Conservation (phyloP, 1,284 basidiomycete genomes). For the Fomitiporia mediterranea region DNA sequence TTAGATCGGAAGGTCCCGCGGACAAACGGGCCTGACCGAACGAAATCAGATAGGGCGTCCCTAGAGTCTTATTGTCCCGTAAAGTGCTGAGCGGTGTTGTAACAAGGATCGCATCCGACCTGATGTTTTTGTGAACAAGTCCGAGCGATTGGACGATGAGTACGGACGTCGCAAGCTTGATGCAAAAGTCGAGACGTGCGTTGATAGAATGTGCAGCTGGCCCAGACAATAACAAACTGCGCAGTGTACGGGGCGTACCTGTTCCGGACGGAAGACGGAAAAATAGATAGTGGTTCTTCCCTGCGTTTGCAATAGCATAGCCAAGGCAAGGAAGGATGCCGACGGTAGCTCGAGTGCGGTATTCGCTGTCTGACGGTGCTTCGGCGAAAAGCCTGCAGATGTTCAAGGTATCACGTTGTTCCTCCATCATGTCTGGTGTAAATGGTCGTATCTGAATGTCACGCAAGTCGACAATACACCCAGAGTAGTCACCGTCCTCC, state of each 20-base stretch:
- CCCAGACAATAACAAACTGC: neutral
- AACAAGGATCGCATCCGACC: neutral
- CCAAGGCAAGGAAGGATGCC: neutral
- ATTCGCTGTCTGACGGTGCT: neutral
- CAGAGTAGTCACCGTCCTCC: neutral
- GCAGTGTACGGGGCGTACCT: neutral
- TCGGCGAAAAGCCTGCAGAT: neutral
- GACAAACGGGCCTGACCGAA: too few species aligned
- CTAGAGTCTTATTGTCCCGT: too few species aligned
- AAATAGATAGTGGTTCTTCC: neutral
- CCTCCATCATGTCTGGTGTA: neutral
- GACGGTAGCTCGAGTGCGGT: neutral
- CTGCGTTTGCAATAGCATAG: neutral
- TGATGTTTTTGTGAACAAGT: constrained; percentile 8
- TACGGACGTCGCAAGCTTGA: constrained; percentile 3
- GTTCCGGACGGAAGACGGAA: neutral
- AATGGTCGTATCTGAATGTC: neutral
- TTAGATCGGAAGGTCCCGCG: too few species aligned
- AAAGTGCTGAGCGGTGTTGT: too few species aligned
- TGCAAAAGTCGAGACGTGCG: constrained; percentile 2
- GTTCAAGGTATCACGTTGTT: neutral
- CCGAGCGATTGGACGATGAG: constrained; percentile 4
- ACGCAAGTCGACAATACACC: neutral
- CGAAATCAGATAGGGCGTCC: too few species aligned
- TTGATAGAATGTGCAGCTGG: neutral